Conservation (phyloP, 305 asterid genomes). For the Fraxinus angustifolia region DNA sequence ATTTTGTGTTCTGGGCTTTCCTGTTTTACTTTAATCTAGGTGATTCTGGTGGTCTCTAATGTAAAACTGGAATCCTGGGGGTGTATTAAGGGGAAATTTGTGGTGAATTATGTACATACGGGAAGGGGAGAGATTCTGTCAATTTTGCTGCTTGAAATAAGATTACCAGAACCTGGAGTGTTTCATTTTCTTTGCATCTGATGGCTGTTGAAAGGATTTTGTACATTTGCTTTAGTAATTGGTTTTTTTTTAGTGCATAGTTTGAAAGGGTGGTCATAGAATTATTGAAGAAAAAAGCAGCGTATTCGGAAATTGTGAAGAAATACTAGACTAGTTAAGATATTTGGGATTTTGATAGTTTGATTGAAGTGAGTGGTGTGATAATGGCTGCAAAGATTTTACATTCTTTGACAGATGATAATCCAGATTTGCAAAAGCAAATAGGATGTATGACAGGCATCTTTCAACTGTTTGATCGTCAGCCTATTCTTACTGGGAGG, state of each 20-base stretch:
- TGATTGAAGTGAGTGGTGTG: no score
- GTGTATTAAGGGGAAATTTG: background rate
- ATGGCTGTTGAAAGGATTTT: background rate
- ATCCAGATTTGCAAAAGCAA: no score
- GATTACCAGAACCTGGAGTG: background rate
- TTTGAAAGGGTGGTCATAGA: constrained; percentile 1
- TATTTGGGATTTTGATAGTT: no score
- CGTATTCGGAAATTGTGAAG: no score
- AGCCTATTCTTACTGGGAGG: constrained; percentile 46
- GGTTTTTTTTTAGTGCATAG: background rate
- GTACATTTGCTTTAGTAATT: constrained; percentile 5
- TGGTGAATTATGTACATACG: background rate
- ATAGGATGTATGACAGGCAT: constrained; percentile 56
- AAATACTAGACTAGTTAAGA: no score
- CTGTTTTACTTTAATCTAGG: background rate
- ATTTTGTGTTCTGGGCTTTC: background rate
- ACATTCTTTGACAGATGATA: no score
- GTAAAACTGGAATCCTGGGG: background rate
- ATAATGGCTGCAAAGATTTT: no score
- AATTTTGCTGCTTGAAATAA: constrained; percentile 14
- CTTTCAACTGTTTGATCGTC: constrained; percentile 81
- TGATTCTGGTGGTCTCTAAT: background rate
- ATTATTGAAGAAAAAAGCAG: background rate
- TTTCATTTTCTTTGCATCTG: background rate
- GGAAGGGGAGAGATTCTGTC: background rate